Percentiles rank a stretch among this genome's conserved stretches.
Conservation (phyloP, 164 flowering plant species). For the Paratinospora sagittata region DNA sequence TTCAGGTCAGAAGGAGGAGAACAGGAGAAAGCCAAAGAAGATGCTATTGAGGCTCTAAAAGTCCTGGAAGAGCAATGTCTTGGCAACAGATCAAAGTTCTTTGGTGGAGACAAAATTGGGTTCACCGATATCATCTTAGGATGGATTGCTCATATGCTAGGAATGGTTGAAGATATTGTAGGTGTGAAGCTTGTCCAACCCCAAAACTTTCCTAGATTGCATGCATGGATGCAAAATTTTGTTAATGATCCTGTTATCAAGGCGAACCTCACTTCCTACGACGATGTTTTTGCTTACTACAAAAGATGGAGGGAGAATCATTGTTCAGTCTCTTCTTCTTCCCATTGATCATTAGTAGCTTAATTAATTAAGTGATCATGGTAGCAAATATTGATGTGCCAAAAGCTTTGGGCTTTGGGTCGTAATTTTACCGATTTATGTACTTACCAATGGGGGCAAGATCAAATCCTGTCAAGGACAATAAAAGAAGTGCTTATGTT, state of each 20-base stretch:
- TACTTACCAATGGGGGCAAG: no score
- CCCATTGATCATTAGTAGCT: neutral
- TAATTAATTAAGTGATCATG: no score
- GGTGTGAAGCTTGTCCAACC: conserved; percentile 1
- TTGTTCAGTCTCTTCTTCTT: neutral
- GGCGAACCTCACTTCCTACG: neutral
- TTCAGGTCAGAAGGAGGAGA: neutral
- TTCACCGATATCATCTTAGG: neutral
- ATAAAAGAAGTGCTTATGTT: no score
- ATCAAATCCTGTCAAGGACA: no score
- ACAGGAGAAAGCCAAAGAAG: conserved; percentile 4
- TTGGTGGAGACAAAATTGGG: conserved; percentile 2
- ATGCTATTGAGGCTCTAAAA: neutral
- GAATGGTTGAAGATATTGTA: conserved; percentile 2
- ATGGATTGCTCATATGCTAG: conserved; percentile 8
- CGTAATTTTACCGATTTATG: no score
- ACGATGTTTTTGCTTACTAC: neutral
- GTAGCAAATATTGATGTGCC: no score
- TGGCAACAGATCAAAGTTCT: neutral
- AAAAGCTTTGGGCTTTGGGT: no score
- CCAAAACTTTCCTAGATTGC: neutral
- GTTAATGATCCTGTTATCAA: neutral
- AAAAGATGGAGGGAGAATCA: conserved; percentile 4
- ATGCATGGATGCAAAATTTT: conserved; percentile 6
- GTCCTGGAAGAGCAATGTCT: conserved; percentile 4